Evolutionary conservation across 257 asterid genomes (phyloP), one percentile per base, ranked within the genome.

Genomic region (Marsdenia floribunda): DNA sequence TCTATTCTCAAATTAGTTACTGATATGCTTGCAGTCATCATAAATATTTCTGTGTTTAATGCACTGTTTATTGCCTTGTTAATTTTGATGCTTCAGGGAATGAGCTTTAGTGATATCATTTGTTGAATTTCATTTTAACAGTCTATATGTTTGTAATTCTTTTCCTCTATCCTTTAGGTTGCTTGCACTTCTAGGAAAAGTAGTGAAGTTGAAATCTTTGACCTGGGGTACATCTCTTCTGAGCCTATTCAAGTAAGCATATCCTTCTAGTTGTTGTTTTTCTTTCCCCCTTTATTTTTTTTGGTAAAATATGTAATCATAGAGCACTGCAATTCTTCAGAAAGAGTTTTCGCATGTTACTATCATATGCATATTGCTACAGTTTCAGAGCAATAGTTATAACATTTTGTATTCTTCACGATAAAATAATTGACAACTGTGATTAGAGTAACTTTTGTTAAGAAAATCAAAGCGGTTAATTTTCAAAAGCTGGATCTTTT

Each of bases 211-310:
- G 80, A 74, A 75, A 86, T 93, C 54, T 93, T 74, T 72, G 98
- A 93, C 84, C 86, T 93, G 77, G 98, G 98, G 57, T 91, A 85
- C 76, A 73, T 86, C 81, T 90, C 98, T 71, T 80, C 91, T 26
- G 90, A 90, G 80, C 98, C 98, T 1, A 83, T 84, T 84, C 86
- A 88, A 74, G 98, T 94, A 88, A 88, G 97, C 80, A 68, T 54
- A 60, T 47, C 77, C 82, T 72, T 75, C 77, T 72, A 46, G 19
- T 55, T 76, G 50, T 80, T 54, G 54, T 73, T 55, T 78, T 60
- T 29, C 33, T 29, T 29, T 29, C 1, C 1, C 33, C 33, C 33
- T 29, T 29, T 29, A 0, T 29, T 29, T n/a, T n/a, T n/a, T n/a
- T n/a, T n/a, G n/a, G n/a, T 29, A 29, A 72, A 79, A 57, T 74